Evolutionary conservation across 164 flowering plant species (phyloP), one percentile per base, ranked within the genome.

Genomic region (Aristolochia fimbriata): DNA sequence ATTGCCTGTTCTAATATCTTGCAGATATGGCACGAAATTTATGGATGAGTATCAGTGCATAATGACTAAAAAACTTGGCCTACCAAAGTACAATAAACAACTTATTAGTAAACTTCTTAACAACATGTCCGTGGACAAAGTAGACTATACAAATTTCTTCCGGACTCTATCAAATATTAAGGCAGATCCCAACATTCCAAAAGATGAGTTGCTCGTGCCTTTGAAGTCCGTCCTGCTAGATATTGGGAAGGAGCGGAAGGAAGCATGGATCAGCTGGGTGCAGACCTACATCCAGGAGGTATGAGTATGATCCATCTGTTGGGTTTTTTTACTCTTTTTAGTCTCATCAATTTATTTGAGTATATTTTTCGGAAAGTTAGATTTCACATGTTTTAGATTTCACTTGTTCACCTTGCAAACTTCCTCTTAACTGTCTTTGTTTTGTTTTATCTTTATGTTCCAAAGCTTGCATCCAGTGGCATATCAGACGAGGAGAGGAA

Each of bases 21-120:
- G 45, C 86, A 94, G 99, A 76, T 91, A 94, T 68, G 97, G 97
- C 45, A 83, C 78, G 57, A 91, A 88, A 69, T 94, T 91, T 62
- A 88, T 94, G 99, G 99, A 94, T 54, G 96, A 91, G 23, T 94
- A 94, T 77, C 95, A 94, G 74, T 91, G 87, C 59, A 81, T 84
- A 69, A 87, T 91, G 97, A 91, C 96, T 47, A 79, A 57, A 69
- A 94, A 94, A 62, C 83, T 86, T 55, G 88, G 99, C 53, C 76
- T 94, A 52, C 73, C 83, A 17, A 91, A 88, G 74, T 94, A 94
- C 83, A 94, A 84, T 74, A 91, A 94, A 65, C 88, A 84, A 72
- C 60, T 91, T 75, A 85, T 91, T 58, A 73, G 91, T 64, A 83
- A 84, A 71, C 96, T 94, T 65, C 77, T 71, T 61, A 71, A 71